These are phyloP conservation scores for Caryopteris hybrid DNA, from an alignment of 305 asterid genomes.

Conservation along the genomic window DNA sequence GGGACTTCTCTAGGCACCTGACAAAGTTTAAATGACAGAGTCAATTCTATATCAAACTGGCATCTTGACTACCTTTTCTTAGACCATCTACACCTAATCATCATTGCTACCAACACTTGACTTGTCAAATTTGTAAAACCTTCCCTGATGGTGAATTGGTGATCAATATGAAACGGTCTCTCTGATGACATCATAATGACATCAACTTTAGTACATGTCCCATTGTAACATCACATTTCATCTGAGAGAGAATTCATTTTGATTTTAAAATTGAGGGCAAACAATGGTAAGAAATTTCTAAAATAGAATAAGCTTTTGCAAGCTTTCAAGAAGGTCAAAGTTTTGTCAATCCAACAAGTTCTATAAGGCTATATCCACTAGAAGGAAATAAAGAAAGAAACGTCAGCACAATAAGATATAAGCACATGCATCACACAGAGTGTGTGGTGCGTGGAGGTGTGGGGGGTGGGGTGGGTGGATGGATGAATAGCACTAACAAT, in stretches of 20 bases:
- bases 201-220: neutral
- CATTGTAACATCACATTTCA: neutral
- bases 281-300: neutral
- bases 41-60: slow-evolving; percentile 12
- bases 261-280: too few species aligned
- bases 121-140: neutral
- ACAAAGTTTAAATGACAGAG: slow-evolving; percentile 18
- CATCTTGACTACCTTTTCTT: neutral
- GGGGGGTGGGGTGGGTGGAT: too few species aligned
- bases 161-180: neutral
- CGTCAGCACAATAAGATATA: too few species aligned
- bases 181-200: neutral
- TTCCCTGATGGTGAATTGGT: neutral
- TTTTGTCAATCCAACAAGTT: too few species aligned
- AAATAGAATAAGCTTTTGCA: neutral
- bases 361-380: too few species aligned
- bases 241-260: neutral
- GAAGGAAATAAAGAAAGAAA: too few species aligned
- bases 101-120: neutral
- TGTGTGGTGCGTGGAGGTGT: too few species aligned
- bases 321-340: too few species aligned
- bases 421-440: too few species aligned
- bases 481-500: too few species aligned
- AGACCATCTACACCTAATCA: neutral
- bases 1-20: slow-evolving; percentile 92